Conservation (phyloP, 208 protist genomes). For the Wallacemonas sp. region DNA sequence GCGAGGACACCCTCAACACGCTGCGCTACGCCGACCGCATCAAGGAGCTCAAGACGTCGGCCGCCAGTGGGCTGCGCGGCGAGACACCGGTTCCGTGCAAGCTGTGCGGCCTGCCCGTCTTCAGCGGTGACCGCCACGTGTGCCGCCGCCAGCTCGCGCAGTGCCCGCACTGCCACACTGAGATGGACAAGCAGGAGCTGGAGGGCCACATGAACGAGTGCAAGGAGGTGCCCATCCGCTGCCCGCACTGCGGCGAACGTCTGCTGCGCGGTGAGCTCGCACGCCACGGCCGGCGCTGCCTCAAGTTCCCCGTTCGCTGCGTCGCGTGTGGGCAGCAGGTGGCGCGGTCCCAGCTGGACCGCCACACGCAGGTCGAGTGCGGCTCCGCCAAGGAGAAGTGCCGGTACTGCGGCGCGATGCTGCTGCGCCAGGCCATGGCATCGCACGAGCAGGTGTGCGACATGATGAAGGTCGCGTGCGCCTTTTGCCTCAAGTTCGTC, state of each 20-base stretch:
- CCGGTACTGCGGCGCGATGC: slow-evolving; percentile 54
- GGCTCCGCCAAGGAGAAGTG: slow-evolving; percentile 59
- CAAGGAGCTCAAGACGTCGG: slow-evolving; percentile 79
- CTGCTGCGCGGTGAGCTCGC: slow-evolving; percentile 54
- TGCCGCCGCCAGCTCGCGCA: slow-evolving; percentile 55
- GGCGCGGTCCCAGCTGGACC: slow-evolving; percentile 49
- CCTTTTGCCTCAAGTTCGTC: slow-evolving; percentile 61
- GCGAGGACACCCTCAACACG: slow-evolving; percentile 97
- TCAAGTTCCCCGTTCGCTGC: slow-evolving; percentile 61
- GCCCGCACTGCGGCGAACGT: slow-evolving; percentile 70
- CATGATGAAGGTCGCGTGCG: slow-evolving; percentile 61
- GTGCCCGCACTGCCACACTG: slow-evolving; percentile 70
- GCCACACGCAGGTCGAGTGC: slow-evolving; percentile 64
- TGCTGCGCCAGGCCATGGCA: slow-evolving; percentile 43
- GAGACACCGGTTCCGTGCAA: slow-evolving; percentile 58
- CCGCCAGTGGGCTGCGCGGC: neutral
- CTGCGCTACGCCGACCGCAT: slow-evolving; percentile 96
- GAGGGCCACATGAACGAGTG: slow-evolving; percentile 72
- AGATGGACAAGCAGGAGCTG: slow-evolving; percentile 71
- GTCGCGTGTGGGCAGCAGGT: slow-evolving; percentile 48
- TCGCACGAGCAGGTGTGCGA: slow-evolving; percentile 69
- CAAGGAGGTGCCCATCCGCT: slow-evolving; percentile 60
- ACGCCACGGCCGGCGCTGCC: slow-evolving; percentile 61
- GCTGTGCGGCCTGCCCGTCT: slow-evolving; percentile 72
- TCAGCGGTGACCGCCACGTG: slow-evolving; percentile 66